Conservation (phyloP, 805 yeast species). For the Suhomyces prunicola region DNA sequence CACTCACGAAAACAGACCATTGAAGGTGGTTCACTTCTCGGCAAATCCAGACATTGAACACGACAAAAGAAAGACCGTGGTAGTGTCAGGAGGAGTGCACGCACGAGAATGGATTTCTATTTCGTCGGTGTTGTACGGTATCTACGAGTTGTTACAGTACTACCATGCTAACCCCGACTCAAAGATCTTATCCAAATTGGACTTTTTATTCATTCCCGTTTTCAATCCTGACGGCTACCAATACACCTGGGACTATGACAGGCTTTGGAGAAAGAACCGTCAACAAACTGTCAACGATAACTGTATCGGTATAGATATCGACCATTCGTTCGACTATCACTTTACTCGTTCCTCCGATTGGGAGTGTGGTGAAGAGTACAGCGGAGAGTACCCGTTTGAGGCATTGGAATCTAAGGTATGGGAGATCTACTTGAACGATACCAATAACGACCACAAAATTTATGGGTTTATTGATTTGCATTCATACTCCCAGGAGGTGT, state of each 20-base stretch:
- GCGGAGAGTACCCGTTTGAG: constrained; percentile 71
- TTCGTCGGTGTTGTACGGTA: constrained; percentile 60
- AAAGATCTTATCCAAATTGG: constrained; percentile 53
- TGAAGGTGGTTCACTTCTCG: constrained; percentile 63
- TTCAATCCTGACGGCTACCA: constrained; percentile 90
- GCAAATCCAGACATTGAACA: constrained; percentile 35
- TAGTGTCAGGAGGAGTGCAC: constrained; percentile 81
- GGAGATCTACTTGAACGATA: constrained; percentile 34
- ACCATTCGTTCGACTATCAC: constrained; percentile 75
- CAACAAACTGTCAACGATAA: constrained; percentile 62
- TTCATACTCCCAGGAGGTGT: constrained; percentile 79
- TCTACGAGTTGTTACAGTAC: constrained; percentile 33
- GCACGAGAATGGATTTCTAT: constrained; percentile 89
- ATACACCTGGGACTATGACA: constrained; percentile 73
- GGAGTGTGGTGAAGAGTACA: constrained; percentile 82
- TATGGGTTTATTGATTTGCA: constrained; percentile 81
- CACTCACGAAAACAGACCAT: constrained; percentile 71
- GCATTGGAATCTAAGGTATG: constrained; percentile 40
- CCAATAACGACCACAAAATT: constrained; percentile 54
- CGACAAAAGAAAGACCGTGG: constrained; percentile 55
- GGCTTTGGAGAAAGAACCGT: constrained; percentile 87
- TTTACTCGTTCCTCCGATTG: constrained; percentile 59
- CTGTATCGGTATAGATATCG: constrained; percentile 84
- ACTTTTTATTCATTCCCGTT: constrained; percentile 77
- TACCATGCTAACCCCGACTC: constrained; percentile 32